phyloP scores from a whole-genome alignment of 192 early-diverging fungal genomes.

The Jimgerdemannia lactiflua region DNA sequence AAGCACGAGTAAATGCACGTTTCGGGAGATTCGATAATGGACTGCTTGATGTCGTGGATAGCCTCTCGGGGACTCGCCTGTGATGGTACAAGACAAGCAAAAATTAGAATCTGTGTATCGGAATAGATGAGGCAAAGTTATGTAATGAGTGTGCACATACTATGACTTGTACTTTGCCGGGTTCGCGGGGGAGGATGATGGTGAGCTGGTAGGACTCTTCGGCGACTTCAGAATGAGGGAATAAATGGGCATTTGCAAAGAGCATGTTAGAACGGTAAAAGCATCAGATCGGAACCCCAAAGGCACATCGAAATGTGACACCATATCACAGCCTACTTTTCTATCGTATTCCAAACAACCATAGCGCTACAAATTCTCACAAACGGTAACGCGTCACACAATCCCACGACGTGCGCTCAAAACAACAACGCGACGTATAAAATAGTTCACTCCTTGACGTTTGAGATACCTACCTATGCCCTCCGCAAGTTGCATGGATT shows the following conservation, averaged over 20 bases:
- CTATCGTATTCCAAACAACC: too few relatives aligned
- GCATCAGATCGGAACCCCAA: too few relatives aligned
- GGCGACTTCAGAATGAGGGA: slow-evolving; percentile 15
- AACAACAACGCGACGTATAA: not conserved
- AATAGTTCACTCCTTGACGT: not conserved
- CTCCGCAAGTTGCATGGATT: not conserved
- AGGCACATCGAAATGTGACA: too few relatives aligned
- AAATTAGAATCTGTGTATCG: not conserved
- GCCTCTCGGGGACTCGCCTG: slow-evolving; percentile 70
- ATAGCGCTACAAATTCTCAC: too few relatives aligned
- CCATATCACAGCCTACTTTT: too few relatives aligned
- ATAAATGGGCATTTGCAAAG: not conserved
- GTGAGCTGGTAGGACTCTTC: slow-evolving; percentile 55
- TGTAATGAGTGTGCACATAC: slow-evolving; percentile 23
- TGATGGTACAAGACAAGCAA: not conserved
- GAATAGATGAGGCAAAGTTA: not conserved
- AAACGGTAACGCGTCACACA: too few relatives aligned
- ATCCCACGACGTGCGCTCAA: not conserved
- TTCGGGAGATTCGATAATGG: slow-evolving; percentile 82
- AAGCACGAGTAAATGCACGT: slow-evolving; percentile 91
- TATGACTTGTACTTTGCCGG: slow-evolving; percentile 41
- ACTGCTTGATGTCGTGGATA: slow-evolving; percentile 85
- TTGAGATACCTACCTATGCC: not conserved
- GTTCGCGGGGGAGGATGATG: slow-evolving; percentile 44
- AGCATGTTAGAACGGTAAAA: not conserved